Evolutionary conservation across 2,329 filamentous ascomycete species (phyloP).

Genomic region (Aspergillus sp.): DNA sequence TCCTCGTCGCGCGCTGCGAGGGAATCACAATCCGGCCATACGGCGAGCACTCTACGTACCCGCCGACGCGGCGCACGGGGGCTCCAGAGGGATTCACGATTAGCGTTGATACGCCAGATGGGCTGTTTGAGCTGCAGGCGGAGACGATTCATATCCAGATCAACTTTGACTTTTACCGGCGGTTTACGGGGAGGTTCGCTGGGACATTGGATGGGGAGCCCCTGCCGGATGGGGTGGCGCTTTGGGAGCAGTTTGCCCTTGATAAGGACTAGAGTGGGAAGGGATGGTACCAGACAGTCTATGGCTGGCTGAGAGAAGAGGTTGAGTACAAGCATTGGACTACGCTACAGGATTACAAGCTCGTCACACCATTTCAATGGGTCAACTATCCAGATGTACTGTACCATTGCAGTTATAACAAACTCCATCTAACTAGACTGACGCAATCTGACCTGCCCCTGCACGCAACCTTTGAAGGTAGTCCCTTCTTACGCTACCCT

Average conservation of each 20-base stretch:
- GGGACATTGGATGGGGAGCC: neutral
- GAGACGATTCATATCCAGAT: neutral
- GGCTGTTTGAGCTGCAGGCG: neutral
- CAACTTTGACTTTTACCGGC: neutral
- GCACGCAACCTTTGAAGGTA: too few species aligned
- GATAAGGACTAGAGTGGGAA: neutral
- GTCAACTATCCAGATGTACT: too few species aligned
- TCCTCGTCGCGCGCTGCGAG: neutral
- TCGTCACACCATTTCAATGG: too few species aligned
- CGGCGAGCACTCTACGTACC: slow-evolving; percentile 3
- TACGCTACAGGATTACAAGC: too few species aligned
- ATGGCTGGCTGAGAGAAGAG: too few species aligned
- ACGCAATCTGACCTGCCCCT: too few species aligned
- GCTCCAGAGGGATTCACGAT: neutral
- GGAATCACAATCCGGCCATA: neutral
- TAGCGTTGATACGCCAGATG: neutral
- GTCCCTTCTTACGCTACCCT: too few species aligned
- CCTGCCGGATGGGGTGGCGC: neutral
- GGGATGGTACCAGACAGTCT: too few species aligned
- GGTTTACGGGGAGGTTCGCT: neutral
- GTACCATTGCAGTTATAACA: too few species aligned
- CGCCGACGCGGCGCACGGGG: neutral
- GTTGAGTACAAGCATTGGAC: too few species aligned
- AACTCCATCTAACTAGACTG: too few species aligned
- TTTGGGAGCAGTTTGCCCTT: slow-evolving; percentile 8